Evolutionary conservation across 495 filamentous ascomycete species (phyloP), one percentile per base, ranked within the genome.

Genomic region (Penicillium desertorum): DNA sequence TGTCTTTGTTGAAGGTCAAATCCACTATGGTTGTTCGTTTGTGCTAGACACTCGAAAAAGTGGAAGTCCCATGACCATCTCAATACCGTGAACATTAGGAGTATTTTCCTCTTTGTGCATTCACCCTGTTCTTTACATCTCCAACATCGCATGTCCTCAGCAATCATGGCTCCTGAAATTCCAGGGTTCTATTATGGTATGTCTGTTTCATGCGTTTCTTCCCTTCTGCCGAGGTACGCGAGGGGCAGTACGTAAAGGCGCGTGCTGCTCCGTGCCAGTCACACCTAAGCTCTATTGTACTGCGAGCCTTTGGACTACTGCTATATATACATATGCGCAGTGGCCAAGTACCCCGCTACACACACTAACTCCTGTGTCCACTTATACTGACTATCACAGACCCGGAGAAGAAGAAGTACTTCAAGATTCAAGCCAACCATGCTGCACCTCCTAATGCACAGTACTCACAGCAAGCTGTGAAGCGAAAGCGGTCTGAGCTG

Each of bases 321-420:
- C 14, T 14, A 5, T 22, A 23, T 25, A 22, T 22, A 22, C 22
- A 48, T 32, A 20, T 3, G 1, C 19, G 30, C 47, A 20, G 12
- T 10, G 11, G 9, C 23, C 47, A n/a, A 14, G 3, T 22, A 34
- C 11, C 17, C 27, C 19, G 4, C 30, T 4, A 39, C 16, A 17
- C 10, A 5, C 10, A 12, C 30, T 5, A 22, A 22, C 3, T 36
- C 19, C 34, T 25, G 22, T 42, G 22, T 43, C 49, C 12, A 52
- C 23, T 10, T 1, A 5, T 2, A 12, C 39, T 53, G 25, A 53
- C 51, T n/a, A 23, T 50, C 39, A 42, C 51, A 55, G 83, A 84
- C 62, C 58, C 63, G 14, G 78, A 80, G 37, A 83, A 81, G 65
- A 79, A 78, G 45, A 84, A 82, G 53, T 86, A 86, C 61, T 86